Conservation (phyloP, 495 filamentous ascomycete species). For the Rhypophila decipiens region DNA sequence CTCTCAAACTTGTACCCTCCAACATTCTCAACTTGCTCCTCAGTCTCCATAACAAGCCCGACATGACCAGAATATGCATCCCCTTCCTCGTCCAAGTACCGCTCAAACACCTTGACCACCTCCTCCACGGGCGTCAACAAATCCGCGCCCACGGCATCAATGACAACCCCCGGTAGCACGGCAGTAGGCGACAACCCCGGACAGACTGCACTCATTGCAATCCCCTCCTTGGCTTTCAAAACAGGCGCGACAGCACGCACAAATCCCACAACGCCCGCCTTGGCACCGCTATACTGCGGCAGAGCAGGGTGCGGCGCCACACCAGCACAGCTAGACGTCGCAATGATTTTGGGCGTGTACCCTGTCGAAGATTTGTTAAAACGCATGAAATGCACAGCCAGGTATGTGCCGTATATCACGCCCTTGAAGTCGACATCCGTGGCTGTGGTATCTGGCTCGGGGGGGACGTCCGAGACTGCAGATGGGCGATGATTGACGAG, state of each 20-base stretch:
- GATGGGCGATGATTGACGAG: neutral
- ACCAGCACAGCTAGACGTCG: constrained; percentile 27
- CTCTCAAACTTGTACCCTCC: neutral
- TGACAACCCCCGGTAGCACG: constrained; percentile 31
- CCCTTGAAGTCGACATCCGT: constrained; percentile 39
- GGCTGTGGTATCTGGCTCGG: constrained; percentile 25
- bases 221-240: constrained; percentile 32
- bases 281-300: constrained; percentile 35
- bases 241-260: constrained; percentile 24
- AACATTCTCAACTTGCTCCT: neutral
- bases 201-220: constrained; percentile 25
- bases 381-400: constrained; percentile 39
- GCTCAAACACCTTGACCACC: constrained; percentile 28
- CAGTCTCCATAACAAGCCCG: constrained; percentile 3
- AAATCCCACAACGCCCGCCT: constrained; percentile 35
- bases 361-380: constrained; percentile 28
- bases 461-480: constrained; percentile 19
- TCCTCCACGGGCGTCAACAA: constrained; percentile 28
- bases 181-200: constrained; percentile 31
- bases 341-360: constrained; percentile 22
- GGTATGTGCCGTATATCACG: constrained; percentile 33
- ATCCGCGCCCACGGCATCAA: constrained; percentile 26
- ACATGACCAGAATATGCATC: constrained; percentile 18
- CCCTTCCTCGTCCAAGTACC: constrained; percentile 23
- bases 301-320: constrained; percentile 29